Percentiles rank a stretch among this genome's conserved stretches.
Evolutionary conservation across 108 stramenopile genomes (phyloP).

Genomic region (Cyclostephanos tholiformis): DNA sequence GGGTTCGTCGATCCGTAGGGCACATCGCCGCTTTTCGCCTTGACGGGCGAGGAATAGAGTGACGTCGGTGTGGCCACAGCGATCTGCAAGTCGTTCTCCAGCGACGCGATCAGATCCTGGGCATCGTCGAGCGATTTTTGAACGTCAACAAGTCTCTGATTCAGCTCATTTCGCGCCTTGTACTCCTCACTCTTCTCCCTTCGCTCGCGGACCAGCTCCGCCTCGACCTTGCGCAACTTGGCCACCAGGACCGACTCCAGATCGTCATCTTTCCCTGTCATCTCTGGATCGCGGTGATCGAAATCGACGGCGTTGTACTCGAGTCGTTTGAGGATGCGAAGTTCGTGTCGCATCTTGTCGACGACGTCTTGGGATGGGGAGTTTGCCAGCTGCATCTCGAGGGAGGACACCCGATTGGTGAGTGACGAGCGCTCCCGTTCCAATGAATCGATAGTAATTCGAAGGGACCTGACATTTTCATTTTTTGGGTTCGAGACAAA

Average conservation of each 20-base stretch:
- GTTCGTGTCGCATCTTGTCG: conserved; percentile 83
- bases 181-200: conserved; percentile 53
- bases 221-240: conserved; percentile 76
- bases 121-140: conserved; percentile 65
- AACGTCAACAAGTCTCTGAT: conserved; percentile 44
- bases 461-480: conserved; percentile 24
- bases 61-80: conserved; percentile 62
- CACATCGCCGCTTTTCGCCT: conserved; percentile 23
- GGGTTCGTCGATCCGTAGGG: conserved; percentile 26
- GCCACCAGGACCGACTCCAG: conserved; percentile 84
- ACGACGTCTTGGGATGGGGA: conserved; percentile 73
- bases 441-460: conserved; percentile 57
- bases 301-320: conserved; percentile 86
- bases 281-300: conserved; percentile 76
- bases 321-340: conserved; percentile 82
- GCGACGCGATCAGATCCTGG: conserved; percentile 64
- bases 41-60: conserved; percentile 8
- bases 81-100: conserved; percentile 80
- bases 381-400: conserved; percentile 62
- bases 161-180: conserved; percentile 51
- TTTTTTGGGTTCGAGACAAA: neutral
- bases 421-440: conserved; percentile 59
- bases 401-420: conserved; percentile 46
- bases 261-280: conserved; percentile 67
- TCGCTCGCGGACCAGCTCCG: conserved; percentile 85